These are phyloP conservation scores for Solanum piurae DNA, from an alignment of 257 asterid species.

Conservation along the genomic window DNA sequence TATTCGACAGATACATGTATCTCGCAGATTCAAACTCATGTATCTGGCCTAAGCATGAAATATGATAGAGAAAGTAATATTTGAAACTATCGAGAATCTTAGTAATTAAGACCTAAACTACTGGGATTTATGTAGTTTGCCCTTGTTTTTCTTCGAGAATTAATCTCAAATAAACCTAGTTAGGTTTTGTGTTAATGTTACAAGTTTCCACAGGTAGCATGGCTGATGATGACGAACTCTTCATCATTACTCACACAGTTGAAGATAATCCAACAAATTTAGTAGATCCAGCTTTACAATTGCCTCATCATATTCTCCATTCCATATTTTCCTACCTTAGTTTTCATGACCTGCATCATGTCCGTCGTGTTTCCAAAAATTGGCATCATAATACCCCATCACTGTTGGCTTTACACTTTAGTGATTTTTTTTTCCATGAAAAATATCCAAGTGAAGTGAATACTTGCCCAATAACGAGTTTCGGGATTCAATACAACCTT, in stretches of 20 bases:
- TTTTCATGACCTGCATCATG: background rate
- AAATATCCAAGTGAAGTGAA: background rate
- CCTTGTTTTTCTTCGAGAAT: no score
- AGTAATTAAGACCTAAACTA: no score
- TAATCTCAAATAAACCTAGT: background rate
- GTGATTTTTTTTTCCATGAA: background rate
- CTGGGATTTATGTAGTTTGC: no score
- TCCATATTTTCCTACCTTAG: background rate
- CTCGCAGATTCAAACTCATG: no score
- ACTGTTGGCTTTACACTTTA: background rate
- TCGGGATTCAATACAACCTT: background rate
- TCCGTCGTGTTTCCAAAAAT: background rate
- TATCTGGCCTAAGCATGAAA: no score
- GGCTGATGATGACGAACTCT: background rate
- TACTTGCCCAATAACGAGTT: no score
- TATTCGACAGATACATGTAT: no score
- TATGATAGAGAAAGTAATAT: no score
- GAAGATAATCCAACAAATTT: background rate
- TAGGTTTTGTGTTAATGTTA: background rate
- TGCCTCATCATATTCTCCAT: background rate
- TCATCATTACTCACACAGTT: background rate
- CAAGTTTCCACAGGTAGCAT: background rate
- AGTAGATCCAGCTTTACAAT: no score
- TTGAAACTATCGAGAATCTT: no score
- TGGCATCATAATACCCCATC: background rate